Conservation (phyloP, 139 green algal species). For the Helicosporidium sp. region DNA sequence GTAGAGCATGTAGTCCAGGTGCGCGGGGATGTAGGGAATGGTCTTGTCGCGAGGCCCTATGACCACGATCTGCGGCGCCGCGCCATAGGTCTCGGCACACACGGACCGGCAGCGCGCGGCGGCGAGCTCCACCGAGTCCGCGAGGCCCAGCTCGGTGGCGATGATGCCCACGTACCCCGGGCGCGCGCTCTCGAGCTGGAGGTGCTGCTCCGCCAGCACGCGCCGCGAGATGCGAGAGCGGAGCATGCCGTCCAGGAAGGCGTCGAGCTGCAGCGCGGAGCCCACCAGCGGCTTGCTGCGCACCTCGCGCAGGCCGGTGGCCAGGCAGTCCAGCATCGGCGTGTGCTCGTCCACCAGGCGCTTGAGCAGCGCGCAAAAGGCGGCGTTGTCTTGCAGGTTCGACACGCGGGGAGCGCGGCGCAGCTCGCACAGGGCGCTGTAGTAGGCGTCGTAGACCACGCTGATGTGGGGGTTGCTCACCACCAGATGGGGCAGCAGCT, state of each 20-base stretch:
- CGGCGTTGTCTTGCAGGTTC: conserved; percentile 41
- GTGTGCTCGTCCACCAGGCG: conserved; percentile 67
- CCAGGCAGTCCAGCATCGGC: conserved; percentile 64
- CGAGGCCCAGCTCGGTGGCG: conserved; percentile 38
- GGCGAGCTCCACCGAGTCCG: conserved; percentile 45
- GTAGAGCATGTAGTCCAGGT: conserved; percentile 85
- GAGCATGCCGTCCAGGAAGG: conserved; percentile 44
- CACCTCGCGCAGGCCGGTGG: conserved; percentile 56
- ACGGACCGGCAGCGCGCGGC: conserved; percentile 39
- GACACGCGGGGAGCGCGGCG: conserved; percentile 18
- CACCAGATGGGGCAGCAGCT: conserved; percentile 71
- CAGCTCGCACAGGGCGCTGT: conserved; percentile 48
- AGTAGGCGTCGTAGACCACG: conserved; percentile 61
- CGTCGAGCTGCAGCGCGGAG: conserved; percentile 46
- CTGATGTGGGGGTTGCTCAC: conserved; percentile 81
- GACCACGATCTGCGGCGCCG: conserved; percentile 43
- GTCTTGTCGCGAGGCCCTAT: conserved; percentile 1
- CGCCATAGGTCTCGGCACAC: conserved; percentile 48
- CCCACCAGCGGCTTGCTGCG: conserved; percentile 47
- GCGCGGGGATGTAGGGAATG: conserved; percentile 64
- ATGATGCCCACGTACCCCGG: conserved; percentile 39
- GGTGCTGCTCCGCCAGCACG: conserved; percentile 81
- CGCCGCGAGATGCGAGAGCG: conserved; percentile 47
- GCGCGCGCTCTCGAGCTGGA: conserved; percentile 32
- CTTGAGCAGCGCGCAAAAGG: conserved; percentile 46